Conservation (phyloP, 2,329 filamentous ascomycete genomes). For the Epichloe brachyelytri region DNA sequence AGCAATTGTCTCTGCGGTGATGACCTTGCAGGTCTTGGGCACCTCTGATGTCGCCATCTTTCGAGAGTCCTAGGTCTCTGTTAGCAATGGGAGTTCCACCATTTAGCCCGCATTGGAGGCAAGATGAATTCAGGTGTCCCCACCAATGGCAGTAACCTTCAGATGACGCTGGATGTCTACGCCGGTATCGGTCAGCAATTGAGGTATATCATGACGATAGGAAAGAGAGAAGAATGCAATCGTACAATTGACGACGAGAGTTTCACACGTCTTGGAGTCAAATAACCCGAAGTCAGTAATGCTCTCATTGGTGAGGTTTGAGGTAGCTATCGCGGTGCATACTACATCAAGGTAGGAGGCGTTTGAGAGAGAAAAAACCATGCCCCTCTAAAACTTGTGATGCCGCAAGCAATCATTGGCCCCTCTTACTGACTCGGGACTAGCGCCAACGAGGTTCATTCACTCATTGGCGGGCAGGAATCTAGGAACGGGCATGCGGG, state of each 20-base stretch:
- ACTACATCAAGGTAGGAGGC: neutral
- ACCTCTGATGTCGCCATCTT: constrained; percentile 21
- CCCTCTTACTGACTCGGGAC: constrained; percentile 19
- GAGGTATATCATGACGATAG: neutral
- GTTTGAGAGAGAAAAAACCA: constrained; percentile 9
- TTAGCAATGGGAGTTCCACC: neutral
- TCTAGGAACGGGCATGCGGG: neutral
- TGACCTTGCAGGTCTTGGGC: constrained; percentile 76
- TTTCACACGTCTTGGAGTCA: neutral
- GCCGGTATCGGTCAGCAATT: constrained; percentile 1
- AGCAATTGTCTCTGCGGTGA: constrained; percentile 78
- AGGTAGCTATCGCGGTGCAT: neutral
- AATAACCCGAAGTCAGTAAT: neutral
- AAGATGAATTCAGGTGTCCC: neutral
- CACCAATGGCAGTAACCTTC: neutral
- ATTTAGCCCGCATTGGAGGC: neutral
- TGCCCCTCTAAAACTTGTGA: constrained; percentile 9
- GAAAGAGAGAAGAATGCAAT: neutral
- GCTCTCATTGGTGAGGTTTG: constrained; percentile 3
- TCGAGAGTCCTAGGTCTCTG: neutral
- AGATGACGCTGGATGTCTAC: neutral
- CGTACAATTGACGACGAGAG: neutral
- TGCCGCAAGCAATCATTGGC: constrained; percentile 4
- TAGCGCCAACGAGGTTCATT: constrained; percentile 11
- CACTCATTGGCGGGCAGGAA: neutral